Evolutionary conservation across 1,284 basidiomycete genomes (phyloP).

Genomic region (Ustilago curta): DNA sequence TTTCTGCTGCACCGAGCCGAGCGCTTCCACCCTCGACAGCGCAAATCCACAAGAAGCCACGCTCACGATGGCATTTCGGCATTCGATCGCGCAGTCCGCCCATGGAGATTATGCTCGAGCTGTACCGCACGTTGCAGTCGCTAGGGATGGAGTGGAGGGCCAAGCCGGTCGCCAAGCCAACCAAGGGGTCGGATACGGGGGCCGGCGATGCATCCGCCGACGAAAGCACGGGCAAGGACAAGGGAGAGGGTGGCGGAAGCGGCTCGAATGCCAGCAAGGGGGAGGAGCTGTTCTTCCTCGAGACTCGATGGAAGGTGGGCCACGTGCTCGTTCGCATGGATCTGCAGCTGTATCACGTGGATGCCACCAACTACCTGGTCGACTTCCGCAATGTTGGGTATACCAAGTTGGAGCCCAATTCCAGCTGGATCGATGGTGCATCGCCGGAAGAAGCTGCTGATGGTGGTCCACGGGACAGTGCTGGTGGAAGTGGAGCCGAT

Average conservation of each 20-base stretch:
- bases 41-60: slow-evolving; percentile 46
- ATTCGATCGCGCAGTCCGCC: slow-evolving; percentile 93
- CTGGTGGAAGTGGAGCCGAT: not conserved
- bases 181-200: slow-evolving; percentile 7
- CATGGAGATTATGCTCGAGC: slow-evolving; percentile 99
- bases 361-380: slow-evolving; percentile 94
- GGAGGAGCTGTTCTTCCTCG: slow-evolving; percentile 86
- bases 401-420: slow-evolving; percentile 73
- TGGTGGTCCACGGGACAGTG: not conserved
- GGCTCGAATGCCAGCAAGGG: slow-evolving; percentile 71
- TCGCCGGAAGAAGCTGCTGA: not conserved
- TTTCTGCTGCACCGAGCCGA: slow-evolving; percentile 9
- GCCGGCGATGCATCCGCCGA: slow-evolving; percentile 41
- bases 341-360: slow-evolving; percentile 94
- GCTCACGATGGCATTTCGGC: slow-evolving; percentile 92
- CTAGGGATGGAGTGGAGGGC: slow-evolving; percentile 94
- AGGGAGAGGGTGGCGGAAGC: slow-evolving; percentile 9
- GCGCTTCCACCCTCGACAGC: slow-evolving; percentile 32
- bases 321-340: slow-evolving; percentile 79
- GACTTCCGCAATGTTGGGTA: slow-evolving; percentile 98
- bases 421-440: not conserved
- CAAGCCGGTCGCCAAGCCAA: slow-evolving; percentile 49
- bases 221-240: slow-evolving; percentile 31
- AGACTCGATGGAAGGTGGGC: slow-evolving; percentile 88
- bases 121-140: slow-evolving; percentile 89